Conservation (phyloP, 2,329 filamentous ascomycete species). For the Basipetospora chlamydospora region DNA sequence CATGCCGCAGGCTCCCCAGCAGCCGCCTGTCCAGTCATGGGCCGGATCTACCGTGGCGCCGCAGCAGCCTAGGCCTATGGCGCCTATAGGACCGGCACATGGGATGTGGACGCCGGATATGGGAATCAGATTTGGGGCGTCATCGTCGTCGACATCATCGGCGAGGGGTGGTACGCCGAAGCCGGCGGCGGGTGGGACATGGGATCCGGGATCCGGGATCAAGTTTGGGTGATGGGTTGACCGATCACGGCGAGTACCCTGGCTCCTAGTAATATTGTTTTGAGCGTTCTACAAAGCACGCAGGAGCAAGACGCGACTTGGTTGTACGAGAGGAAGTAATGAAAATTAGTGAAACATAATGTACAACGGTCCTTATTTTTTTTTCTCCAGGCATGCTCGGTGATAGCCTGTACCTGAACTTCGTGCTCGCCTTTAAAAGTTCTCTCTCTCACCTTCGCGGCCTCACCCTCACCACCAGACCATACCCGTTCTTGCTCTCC, state of each 20-base stretch:
- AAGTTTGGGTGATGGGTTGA: slow-evolving; percentile 3
- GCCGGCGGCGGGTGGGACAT: not conserved
- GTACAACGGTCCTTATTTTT: too few relatives aligned
- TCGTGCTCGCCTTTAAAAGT: not conserved
- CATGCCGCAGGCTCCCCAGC: too few relatives aligned
- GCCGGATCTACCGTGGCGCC: slow-evolving; percentile 36
- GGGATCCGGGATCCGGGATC: slow-evolving; percentile 5
- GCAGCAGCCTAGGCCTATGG: slow-evolving; percentile 37
- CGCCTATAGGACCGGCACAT: slow-evolving; percentile 16
- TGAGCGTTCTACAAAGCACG: too few relatives aligned
- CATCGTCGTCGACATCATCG: slow-evolving; percentile 14
- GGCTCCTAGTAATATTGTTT: too few relatives aligned
- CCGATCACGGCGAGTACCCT: too few relatives aligned
- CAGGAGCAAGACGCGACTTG: too few relatives aligned
- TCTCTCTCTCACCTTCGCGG: slow-evolving; percentile 1
- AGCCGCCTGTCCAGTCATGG: slow-evolving; percentile 42
- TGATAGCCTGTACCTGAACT: too few relatives aligned
- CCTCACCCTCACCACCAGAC: slow-evolving; percentile 27
- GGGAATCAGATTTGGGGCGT: slow-evolving; percentile 73
- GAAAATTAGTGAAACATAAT: too few relatives aligned
- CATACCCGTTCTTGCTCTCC: slow-evolving; percentile 36
- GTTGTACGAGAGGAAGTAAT: too few relatives aligned
- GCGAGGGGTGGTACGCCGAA: not conserved
- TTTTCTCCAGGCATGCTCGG: too few relatives aligned
- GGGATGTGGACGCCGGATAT: slow-evolving; percentile 67